phyloP scores from a whole-genome alignment of 176 grass and related monocot species.

The bread wheat (Triticum aestivum) region IWGSC_CS_RefSeq_v2.1 NC_057809.1:11733989-11734488 shows the following conservation, averaged over 20 bases:
- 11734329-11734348: slow-evolving; percentile 54
- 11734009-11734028: neutral
- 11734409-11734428: slow-evolving; percentile 26
- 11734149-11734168: neutral
- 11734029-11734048: neutral
- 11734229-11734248: neutral
- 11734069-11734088: neutral
- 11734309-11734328: slow-evolving; percentile 52
- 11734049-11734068: neutral
- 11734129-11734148: neutral
- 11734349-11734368: slow-evolving; percentile 80
- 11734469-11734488: neutral
- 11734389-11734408: slow-evolving; percentile 41
- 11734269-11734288: neutral
- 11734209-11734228: no score
- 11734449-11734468: neutral
- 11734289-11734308: slow-evolving; percentile 22
- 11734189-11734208: neutral
- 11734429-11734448: slow-evolving; percentile 10
- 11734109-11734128: neutral
- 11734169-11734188: neutral
- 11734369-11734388: slow-evolving; percentile 66
- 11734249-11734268: neutral
- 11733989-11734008: neutral
- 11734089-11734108: neutral